phyloP scores from a whole-genome alignment of 2,329 filamentous ascomycete genomes.

The Neurospora sp. region DNA sequence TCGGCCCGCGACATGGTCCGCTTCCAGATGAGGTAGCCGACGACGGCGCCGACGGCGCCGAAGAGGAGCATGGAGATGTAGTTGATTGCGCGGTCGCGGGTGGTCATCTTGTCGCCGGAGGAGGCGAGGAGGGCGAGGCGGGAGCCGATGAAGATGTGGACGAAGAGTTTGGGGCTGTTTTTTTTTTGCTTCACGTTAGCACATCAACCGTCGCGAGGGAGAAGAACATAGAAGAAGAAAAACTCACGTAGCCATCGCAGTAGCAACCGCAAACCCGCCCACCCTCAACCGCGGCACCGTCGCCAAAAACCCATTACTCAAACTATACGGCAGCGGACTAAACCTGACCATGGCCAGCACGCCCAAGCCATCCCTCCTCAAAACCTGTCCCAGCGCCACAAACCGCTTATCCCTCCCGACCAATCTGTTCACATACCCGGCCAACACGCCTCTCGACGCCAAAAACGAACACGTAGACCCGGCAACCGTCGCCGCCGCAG shows the following conservation, averaged over 20 bases:
- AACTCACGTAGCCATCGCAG: slow-evolving; percentile 55
- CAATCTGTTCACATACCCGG: slow-evolving; percentile 66
- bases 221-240: no score
- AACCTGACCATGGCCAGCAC: slow-evolving; percentile 85
- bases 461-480: slow-evolving; percentile 70
- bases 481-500: slow-evolving; percentile 66
- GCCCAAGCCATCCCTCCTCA: slow-evolving; percentile 83
- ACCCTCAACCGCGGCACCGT: slow-evolving; percentile 85
- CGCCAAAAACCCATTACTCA: slow-evolving; percentile 88
- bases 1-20: slow-evolving; percentile 54
- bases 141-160: slow-evolving; percentile 87
- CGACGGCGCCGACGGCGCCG: slow-evolving; percentile 57
- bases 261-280: slow-evolving; percentile 67
- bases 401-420: slow-evolving; percentile 80
- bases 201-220: no score
- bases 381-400: slow-evolving; percentile 73
- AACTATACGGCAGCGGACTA: slow-evolving; percentile 83
- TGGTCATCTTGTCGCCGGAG: slow-evolving; percentile 71
- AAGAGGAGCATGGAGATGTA: slow-evolving; percentile 72
- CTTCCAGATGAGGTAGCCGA: slow-evolving; percentile 79
- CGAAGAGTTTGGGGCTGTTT: slow-evolving; percentile 67
- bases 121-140: slow-evolving; percentile 77
- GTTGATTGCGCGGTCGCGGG: slow-evolving; percentile 68
- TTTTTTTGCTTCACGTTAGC: neutral
- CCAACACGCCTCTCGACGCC: slow-evolving; percentile 68